Evolutionary conservation across 2,329 filamentous ascomycete species (phyloP).

Genomic region (Hyphodiscus sp.): DNA sequence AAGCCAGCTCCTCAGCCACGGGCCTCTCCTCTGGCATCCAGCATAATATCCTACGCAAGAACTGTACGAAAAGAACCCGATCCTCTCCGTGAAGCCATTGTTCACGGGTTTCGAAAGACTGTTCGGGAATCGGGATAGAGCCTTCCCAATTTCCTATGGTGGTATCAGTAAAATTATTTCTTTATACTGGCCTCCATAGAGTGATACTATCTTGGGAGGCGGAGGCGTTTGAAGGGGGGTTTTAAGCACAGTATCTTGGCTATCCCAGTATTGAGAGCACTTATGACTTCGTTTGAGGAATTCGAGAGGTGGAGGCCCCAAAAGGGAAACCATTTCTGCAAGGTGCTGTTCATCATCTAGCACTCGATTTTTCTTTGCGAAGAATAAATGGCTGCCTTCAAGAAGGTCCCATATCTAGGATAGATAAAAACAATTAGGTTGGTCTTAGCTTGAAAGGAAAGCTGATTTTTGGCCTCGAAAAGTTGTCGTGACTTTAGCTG

Average conservation of each 20-base stretch:
- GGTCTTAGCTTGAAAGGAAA: slow-evolving; percentile 7
- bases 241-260: slow-evolving; percentile 16
- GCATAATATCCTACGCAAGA: slow-evolving; percentile 26
- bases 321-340: slow-evolving; percentile 40
- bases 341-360: slow-evolving; percentile 33
- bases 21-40: not conserved
- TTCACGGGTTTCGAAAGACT: slow-evolving; percentile 15
- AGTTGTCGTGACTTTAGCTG: slow-evolving; percentile 5
- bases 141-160: slow-evolving; percentile 16
- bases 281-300: slow-evolving; percentile 16
- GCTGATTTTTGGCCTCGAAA: slow-evolving; percentile 6
- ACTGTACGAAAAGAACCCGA: slow-evolving; percentile 28
- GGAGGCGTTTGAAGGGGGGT: slow-evolving; percentile 7
- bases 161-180: slow-evolving; percentile 13
- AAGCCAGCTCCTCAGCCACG: slow-evolving; percentile 2
- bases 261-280: slow-evolving; percentile 20
- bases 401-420: slow-evolving; percentile 44
- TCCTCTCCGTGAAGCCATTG: slow-evolving; percentile 21
- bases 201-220: slow-evolving; percentile 1
- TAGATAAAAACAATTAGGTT: slow-evolving; percentile 7
- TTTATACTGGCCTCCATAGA: slow-evolving; percentile 6
- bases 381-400: slow-evolving; percentile 40
- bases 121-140: slow-evolving; percentile 12
- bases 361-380: slow-evolving; percentile 16
- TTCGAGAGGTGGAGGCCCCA: slow-evolving; percentile 36